phyloP scores from a whole-genome alignment of 2,329 filamentous ascomycete genomes.

The Trichoderma harzianum region DNA sequence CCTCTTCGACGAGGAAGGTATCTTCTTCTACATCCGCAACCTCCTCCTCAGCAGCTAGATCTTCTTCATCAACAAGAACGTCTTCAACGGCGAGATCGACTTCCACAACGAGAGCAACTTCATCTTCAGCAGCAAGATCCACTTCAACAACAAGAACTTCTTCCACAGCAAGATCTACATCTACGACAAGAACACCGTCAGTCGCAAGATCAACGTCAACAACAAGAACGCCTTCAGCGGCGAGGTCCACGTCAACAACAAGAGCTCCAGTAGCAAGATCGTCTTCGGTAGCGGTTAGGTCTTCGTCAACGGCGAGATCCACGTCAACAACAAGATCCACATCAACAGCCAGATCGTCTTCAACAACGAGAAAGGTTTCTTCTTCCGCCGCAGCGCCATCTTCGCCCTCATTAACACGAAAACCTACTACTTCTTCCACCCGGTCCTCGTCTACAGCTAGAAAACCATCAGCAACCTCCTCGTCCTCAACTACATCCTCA shows the following conservation, averaged over 20 bases:
- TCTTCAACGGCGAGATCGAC: not conserved
- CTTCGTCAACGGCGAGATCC: not conserved
- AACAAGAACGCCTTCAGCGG: not conserved
- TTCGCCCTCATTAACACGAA: not conserved
- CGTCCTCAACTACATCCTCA: not conserved
- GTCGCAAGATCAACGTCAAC: not conserved
- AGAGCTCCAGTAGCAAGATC: not conserved
- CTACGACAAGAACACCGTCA: not conserved
- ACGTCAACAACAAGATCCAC: not conserved
- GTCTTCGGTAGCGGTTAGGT: not conserved
- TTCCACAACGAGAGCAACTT: not conserved
- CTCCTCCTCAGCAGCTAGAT: not conserved
- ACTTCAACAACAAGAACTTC: not conserved
- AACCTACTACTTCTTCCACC: not conserved
- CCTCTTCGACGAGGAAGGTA: not conserved
- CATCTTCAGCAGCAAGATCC: not conserved
- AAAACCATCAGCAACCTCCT: not conserved
- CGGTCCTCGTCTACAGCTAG: not conserved
- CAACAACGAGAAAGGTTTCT: slow-evolving; percentile 3
- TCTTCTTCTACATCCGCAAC: not conserved
- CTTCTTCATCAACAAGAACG: not conserved
- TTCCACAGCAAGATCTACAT: not conserved
- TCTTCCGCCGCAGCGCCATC: not conserved
- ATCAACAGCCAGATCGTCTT: not conserved
- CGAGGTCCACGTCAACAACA: not conserved